Conservation (phyloP, 345 rosid genomes). For the Mallotus nudiflorus region DNA sequence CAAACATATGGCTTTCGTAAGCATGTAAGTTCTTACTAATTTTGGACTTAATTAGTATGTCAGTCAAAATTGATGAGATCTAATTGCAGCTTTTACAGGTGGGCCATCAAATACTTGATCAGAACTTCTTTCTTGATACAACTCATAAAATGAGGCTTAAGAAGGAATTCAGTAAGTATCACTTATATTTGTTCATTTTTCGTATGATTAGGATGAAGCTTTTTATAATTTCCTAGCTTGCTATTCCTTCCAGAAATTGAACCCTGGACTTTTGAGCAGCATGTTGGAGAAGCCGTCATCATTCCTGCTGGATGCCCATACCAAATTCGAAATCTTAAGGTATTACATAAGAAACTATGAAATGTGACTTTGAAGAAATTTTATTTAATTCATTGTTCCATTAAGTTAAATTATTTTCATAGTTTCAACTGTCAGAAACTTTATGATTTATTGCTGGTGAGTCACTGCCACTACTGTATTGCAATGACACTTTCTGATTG, state of each 20-base stretch:
- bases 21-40: conserved; percentile 47
- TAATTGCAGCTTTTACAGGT: conserved; percentile 45
- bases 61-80: conserved; percentile 9
- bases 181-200: conserved; percentile 1
- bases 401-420: not conserved
- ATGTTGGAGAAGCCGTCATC: conserved; percentile 90
- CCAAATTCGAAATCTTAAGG: conserved; percentile 84
- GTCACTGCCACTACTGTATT: not conserved
- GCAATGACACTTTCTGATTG: not conserved
- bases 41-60: conserved; percentile 3
- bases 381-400: not conserved
- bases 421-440: not conserved
- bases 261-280: conserved; percentile 94
- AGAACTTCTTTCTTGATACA: conserved; percentile 75
- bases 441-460: not conserved
- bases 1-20: conserved; percentile 36
- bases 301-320: conserved; percentile 95
- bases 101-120: conserved; percentile 80
- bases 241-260: conserved; percentile 59
- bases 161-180: conserved; percentile 76
- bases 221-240: not conserved
- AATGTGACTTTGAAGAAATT: not conserved
- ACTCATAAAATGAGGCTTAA: conserved; percentile 75
- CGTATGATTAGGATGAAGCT: not conserved
- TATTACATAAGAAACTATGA: conserved; percentile 17